Conservation (phyloP, 176 grass and related monocot genomes). For the Poa pratensis region DNA sequence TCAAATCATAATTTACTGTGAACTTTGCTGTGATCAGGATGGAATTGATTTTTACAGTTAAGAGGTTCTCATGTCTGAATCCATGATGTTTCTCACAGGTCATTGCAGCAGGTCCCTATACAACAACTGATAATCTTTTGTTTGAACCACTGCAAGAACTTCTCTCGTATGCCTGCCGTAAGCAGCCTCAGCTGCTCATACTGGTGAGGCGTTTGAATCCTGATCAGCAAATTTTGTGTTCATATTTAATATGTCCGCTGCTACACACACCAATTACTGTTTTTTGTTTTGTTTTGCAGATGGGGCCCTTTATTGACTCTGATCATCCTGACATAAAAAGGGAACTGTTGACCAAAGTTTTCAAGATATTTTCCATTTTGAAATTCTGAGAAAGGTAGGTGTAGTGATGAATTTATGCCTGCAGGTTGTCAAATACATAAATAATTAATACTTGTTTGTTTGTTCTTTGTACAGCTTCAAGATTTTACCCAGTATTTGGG, state of each 20-base stretch:
- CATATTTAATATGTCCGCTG: slow-evolving; percentile 20
- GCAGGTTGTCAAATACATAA: slow-evolving; percentile 35
- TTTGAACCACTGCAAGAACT: slow-evolving; percentile 94
- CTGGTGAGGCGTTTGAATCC: slow-evolving; percentile 62
- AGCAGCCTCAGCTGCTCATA: slow-evolving; percentile 85
- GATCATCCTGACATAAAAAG: slow-evolving; percentile 93
- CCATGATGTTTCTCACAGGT: slow-evolving; percentile 59
- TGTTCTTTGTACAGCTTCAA: slow-evolving; percentile 68
- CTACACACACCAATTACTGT: slow-evolving; percentile 29
- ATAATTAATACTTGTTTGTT: slow-evolving; percentile 6
- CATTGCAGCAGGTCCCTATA: slow-evolving; percentile 88
- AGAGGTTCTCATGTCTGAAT: slow-evolving; percentile 30
- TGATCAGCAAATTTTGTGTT: slow-evolving; percentile 1
- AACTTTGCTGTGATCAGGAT: background rate
- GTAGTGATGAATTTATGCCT: slow-evolving; percentile 19
- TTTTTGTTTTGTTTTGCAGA: slow-evolving; percentile 46
- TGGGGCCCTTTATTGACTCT: slow-evolving; percentile 99
- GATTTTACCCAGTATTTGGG: slow-evolving; percentile 84
- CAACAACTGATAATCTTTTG: slow-evolving; percentile 88
- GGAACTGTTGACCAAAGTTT: slow-evolving; percentile 73
- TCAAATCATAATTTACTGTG: background rate
- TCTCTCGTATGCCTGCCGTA: slow-evolving; percentile 82
- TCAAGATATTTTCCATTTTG: slow-evolving; percentile 77
- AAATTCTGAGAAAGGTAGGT: slow-evolving; percentile 81
- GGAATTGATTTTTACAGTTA: background rate